These are phyloP conservation scores for Simmondsia chinensis DNA, from an alignment of 148 eudicot species.

Conservation along the genomic window DNA sequence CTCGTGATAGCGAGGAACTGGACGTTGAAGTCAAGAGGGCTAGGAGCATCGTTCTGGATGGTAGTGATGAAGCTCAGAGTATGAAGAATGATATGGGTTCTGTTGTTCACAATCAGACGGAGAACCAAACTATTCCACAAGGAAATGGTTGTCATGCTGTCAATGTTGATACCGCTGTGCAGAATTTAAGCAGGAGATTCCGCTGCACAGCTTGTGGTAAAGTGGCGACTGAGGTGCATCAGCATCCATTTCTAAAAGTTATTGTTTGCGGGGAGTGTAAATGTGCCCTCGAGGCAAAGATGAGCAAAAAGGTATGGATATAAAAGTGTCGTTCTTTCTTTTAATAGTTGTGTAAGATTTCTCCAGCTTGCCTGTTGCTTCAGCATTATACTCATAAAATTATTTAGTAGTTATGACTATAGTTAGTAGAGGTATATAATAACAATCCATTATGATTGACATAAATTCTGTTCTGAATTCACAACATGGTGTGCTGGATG, in stretches of 20 bases:
- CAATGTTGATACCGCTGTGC: slow-evolving; percentile 4
- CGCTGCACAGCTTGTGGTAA: slow-evolving; percentile 63
- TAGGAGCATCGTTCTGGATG: slow-evolving; percentile 16
- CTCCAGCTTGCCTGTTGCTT: too few species aligned
- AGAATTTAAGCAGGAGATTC: slow-evolving; percentile 19
- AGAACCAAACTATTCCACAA: slow-evolving; percentile 12
- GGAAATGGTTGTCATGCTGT: slow-evolving; percentile 13
- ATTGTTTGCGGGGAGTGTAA: slow-evolving; percentile 60
- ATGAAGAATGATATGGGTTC: slow-evolving; percentile 11
- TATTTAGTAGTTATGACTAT: too few species aligned
- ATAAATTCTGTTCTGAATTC: too few species aligned
- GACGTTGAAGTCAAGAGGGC: slow-evolving; percentile 30
- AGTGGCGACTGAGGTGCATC: slow-evolving; percentile 26
- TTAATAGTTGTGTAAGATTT: background rate
- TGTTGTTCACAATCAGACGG: slow-evolving; percentile 3
- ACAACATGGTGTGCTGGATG: too few species aligned
- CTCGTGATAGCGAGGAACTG: slow-evolving; percentile 29
- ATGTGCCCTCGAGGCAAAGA: slow-evolving; percentile 39
- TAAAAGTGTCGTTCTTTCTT: background rate
- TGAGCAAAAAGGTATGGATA: slow-evolving; percentile 27
- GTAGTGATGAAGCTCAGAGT: slow-evolving; percentile 25
- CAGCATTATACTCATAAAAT: too few species aligned
- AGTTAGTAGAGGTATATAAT: too few species aligned
- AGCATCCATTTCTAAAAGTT: slow-evolving; percentile 66
- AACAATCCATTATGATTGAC: too few species aligned